Conservation (phyloP, 169 alveolate genomes). For the Perkinsus marinus region DNA sequence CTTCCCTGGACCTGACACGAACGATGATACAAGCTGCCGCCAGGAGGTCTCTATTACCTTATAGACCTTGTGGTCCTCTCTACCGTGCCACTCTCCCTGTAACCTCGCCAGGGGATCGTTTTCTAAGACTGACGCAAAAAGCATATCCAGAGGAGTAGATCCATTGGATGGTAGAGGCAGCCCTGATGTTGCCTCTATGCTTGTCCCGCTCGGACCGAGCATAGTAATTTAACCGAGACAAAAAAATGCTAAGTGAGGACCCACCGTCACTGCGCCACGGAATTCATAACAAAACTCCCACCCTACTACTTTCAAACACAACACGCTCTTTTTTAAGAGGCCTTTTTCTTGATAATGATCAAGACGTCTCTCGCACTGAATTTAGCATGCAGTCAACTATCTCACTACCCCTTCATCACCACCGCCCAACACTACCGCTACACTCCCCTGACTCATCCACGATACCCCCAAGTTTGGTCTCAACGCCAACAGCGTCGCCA, state of each 20-base stretch:
- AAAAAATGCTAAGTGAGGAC: neutral
- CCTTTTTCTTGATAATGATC: too few species aligned
- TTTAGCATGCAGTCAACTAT: neutral
- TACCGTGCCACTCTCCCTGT: neutral
- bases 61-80: neutral
- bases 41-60: neutral
- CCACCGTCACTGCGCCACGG: too few species aligned
- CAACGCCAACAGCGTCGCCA: neutral
- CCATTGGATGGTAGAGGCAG: neutral
- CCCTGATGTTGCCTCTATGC: neutral
- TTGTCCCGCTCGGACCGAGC: neutral
- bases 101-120: neutral
- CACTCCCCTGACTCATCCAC: neutral
- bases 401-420: too few species aligned
- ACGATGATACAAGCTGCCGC: neutral
- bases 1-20: neutral
- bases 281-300: neutral
- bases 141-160: neutral
- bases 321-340: neutral
- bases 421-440: neutral
- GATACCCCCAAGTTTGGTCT: neutral
- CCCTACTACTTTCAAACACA: neutral
- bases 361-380: neutral
- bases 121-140: neutral
- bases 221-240: neutral